Base-by-base conservation (phyloP, 1,139 yeast genomes). In the Magnusiomyces starmeri region DNA sequence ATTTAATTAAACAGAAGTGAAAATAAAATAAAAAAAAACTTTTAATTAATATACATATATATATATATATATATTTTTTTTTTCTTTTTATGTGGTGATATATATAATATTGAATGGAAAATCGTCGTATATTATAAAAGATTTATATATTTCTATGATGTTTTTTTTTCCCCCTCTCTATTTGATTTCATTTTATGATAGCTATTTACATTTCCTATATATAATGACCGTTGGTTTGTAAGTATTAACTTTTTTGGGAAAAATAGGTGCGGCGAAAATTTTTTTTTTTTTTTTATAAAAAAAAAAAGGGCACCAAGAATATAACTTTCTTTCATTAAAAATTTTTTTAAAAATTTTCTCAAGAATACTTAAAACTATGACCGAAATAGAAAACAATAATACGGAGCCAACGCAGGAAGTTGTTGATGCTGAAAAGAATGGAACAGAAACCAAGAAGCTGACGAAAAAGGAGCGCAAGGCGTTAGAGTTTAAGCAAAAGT, bases 401-500 rank as follows among this genome's bases (percentile, higher is more conserved):
- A 47, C 22, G 7, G 50, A 53, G 35, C 32, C 44, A 26, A 43
- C 29, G 37, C 43, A 48, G 18, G 56, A 49, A n/a, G n/a, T n/a
- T n/a, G n/a, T n/a, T n/a, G n/a, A 25, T n/a, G n/a, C n/a, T n/a
- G n/a, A n/a, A n/a, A n/a, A n/a, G n/a, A n/a, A n/a, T n/a, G n/a
- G n/a, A n/a, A 21, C 27, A 4, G 51, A 43, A 22, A 21, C 51
- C 32, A 71, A 73, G 55, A 81, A 81, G 65, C 73, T 86, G 41
- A 83, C 92, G 10, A 87, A 87, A 74, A 86, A 86, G 65, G 87
- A 87, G 68, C 74, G 76, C 55, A 86, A 87, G 68, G 92, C 95
- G 4, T 76, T 82, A 52, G 82, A 83, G 65, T 87, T 85, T 69
- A 75, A 81, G 59, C 59, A 49, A 57, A 59, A 52, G 65, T 64